Conservation (phyloP, 2,329 filamentous ascomycete genomes). For the Fusarium sp. region DNA sequence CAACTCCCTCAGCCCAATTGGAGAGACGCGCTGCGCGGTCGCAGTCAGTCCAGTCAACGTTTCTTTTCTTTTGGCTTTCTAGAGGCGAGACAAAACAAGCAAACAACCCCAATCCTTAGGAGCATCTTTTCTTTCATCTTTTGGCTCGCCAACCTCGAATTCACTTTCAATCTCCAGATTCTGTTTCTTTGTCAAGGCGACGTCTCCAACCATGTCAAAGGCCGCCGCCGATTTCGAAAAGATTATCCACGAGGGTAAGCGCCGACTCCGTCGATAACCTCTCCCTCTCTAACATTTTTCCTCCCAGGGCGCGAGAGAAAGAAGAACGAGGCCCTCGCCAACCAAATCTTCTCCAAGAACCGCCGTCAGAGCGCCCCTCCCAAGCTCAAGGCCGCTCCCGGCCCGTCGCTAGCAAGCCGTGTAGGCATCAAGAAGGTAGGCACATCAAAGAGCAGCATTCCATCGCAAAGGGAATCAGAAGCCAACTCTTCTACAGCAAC, state of each 20-base stretch:
- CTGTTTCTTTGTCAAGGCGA: background rate
- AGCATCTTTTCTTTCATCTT: conserved; percentile 4
- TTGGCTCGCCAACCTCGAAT: background rate
- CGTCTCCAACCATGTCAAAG: conserved; percentile 57
- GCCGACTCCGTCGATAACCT: background rate
- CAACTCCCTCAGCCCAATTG: conserved; percentile 32
- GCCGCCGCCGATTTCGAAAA: conserved; percentile 67
- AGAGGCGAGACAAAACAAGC: conserved; percentile 29
- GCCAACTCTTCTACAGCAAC: conserved; percentile 37
- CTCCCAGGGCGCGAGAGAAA: conserved; percentile 75
- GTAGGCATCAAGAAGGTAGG: conserved; percentile 81
- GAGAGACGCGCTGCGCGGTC: conserved; percentile 49
- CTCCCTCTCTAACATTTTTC: conserved; percentile 10
- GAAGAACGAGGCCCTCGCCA: conserved; percentile 79
- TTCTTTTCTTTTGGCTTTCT: conserved; percentile 38
- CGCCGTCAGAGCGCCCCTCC: conserved; percentile 71
- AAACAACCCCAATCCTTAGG: background rate
- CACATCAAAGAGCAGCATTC: conserved; percentile 16
- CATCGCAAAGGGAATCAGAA: conserved; percentile 17
- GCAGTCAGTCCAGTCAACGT: conserved; percentile 37
- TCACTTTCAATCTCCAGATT: background rate
- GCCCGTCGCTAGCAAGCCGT: conserved; percentile 77
- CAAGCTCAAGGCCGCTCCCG: conserved; percentile 61
- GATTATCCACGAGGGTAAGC: conserved; percentile 68
- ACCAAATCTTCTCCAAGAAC: conserved; percentile 77